Conservation (phyloP, 495 filamentous ascomycete genomes). For the Trichoderma orchidacearum region DNA sequence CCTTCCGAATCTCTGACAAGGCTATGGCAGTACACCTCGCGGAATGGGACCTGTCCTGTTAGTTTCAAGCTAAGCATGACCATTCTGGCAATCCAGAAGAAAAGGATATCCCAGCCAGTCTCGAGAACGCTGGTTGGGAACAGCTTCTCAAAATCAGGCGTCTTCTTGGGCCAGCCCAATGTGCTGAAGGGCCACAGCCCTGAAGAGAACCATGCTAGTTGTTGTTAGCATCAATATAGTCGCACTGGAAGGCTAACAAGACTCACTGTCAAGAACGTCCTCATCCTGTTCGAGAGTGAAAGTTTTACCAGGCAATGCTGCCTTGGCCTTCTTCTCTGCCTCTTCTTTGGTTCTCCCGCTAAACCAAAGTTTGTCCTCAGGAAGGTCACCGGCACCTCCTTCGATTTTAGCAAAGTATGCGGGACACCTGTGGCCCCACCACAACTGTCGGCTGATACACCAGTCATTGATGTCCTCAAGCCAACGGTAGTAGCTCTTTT, state of each 20-base stretch:
- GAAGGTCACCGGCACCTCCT: slow-evolving; percentile 38
- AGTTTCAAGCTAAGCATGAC: slow-evolving; percentile 69
- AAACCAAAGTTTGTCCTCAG: slow-evolving; percentile 52
- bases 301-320: slow-evolving; percentile 54
- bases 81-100: slow-evolving; percentile 81
- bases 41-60: slow-evolving; percentile 64
- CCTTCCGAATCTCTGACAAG: slow-evolving; percentile 67
- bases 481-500: slow-evolving; percentile 63
- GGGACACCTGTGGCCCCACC: slow-evolving; percentile 75
- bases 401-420: slow-evolving; percentile 62
- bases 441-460: slow-evolving; percentile 72
- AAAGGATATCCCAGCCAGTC: slow-evolving; percentile 74
- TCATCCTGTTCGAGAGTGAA: slow-evolving; percentile 52
- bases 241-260: too few relatives aligned
- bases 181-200: slow-evolving; percentile 74
- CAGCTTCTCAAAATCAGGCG: slow-evolving; percentile 49
- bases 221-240: neutral
- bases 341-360: slow-evolving; percentile 53
- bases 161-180: slow-evolving; percentile 66
- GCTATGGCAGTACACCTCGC: slow-evolving; percentile 60
- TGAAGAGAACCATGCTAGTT: slow-evolving; percentile 57
- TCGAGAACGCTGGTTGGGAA: slow-evolving; percentile 66
- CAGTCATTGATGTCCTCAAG: slow-evolving; percentile 64
- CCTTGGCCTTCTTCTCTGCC: slow-evolving; percentile 46
- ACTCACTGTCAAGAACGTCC: slow-evolving; percentile 54